These are phyloP conservation scores for Otatea glauca DNA, from an alignment of 176 grass and related monocot species.

Conservation along the genomic window DNA sequence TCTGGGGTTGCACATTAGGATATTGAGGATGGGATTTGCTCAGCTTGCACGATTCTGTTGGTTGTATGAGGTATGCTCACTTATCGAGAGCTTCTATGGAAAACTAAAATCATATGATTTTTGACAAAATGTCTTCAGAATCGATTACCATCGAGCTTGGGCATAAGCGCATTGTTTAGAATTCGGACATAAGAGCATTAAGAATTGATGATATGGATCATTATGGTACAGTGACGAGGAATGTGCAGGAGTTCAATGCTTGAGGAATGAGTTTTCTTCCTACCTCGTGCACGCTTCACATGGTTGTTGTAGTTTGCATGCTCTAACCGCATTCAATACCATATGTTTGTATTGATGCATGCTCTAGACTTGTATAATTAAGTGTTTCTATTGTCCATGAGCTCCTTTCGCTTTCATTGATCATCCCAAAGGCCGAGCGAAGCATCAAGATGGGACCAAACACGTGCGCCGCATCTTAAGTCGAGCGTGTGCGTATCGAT, in stretches of 20 bases:
- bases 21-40: constrained; percentile 71
- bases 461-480: too few species aligned
- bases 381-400: constrained; percentile 42
- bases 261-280: constrained; percentile 54
- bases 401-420: constrained; percentile 37
- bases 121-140: constrained; percentile 63
- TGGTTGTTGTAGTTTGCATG: constrained; percentile 35
- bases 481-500: too few species aligned
- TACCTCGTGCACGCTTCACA: constrained; percentile 36
- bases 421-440: constrained; percentile 5
- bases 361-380: constrained; percentile 25
- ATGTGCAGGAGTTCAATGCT: constrained; percentile 51
- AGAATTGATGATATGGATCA: too few species aligned
- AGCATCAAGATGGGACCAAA: too few species aligned
- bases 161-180: constrained; percentile 64
- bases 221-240: constrained; percentile 58
- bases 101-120: constrained; percentile 48
- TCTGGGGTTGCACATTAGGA: constrained; percentile 74
- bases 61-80: constrained; percentile 71
- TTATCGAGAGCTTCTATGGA: constrained; percentile 64
- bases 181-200: constrained; percentile 66
- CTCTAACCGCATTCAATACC: constrained; percentile 16
- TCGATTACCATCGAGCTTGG: constrained; percentile 66
- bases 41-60: constrained; percentile 57
- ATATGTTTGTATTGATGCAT: constrained; percentile 40